Evolutionary conservation across 2,329 filamentous ascomycete genomes (phyloP), one percentile per base, ranked within the genome.

Genomic region (Tolypocladium amazonense): DNA sequence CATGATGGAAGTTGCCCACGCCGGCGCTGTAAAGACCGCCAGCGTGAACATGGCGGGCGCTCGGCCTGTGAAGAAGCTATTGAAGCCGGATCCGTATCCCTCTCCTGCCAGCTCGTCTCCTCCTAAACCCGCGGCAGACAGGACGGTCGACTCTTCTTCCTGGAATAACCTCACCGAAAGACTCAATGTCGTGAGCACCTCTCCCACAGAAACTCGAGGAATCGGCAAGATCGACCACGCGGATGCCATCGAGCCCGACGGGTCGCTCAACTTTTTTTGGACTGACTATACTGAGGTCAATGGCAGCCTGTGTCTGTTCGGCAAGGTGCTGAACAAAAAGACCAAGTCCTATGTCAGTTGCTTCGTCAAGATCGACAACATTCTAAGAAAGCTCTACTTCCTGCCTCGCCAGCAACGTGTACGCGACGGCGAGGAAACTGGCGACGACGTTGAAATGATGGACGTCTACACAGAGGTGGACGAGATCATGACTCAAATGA

Each of bases 291-390:
- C 88, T 0, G 94, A 99, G 71, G 79, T 96, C 70, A 92, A 92
- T 68, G 93, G 93, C 61, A 94, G 87, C 66, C 78, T 99, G 12
- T 97, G 92, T 72, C 81, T 99, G 14, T 97, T 99, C 70, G 94
- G 94, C 64, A 99, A 99, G 71, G 93, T 97, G 30, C 86, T 92
- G 67, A 92, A 97, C 76, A 96, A 92, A 73, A 88, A 86, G 67
- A 90, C 85, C 1, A 86, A 84, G 57, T 79, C 80, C 52, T 92
- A 90, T 70, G 88, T 92, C 61, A 99, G 94, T 75, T 95, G 92
- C 68, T 97, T 99, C 68, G 84, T 97, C 72, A 97, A 97, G 73
- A 80, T 99, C 25, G 92, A 99, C 78, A 97, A 97, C 66, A 89
- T 99, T 61, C 74, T 96, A 58, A 85, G 94, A 61, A 97, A 96